Evolutionary conservation across 257 asterid species (phyloP).

Genomic region (Euphrasia confusa): DNA sequence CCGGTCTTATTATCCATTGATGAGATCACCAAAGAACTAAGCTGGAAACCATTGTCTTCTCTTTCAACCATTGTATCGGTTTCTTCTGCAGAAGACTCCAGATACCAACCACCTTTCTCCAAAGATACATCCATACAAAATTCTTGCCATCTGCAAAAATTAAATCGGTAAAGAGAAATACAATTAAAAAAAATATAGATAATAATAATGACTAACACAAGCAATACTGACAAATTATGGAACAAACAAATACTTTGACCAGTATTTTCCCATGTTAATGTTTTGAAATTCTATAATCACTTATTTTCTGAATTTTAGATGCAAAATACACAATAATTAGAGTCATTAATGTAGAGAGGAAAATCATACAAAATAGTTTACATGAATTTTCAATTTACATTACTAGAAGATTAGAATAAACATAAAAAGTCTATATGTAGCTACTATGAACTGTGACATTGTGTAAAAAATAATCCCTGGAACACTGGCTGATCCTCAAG

Average conservation of each 20-base stretch:
- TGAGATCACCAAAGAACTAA: slow-evolving; percentile 28
- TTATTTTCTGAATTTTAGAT: neutral
- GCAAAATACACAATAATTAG: neutral
- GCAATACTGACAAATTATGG: neutral
- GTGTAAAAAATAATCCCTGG: neutral
- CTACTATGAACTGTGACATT: neutral
- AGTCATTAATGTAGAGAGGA: neutral
- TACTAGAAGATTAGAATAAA: neutral
- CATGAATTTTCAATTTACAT: neutral
- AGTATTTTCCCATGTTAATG: neutral
- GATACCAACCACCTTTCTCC: slow-evolving; percentile 76
- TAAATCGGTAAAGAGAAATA: slow-evolving; percentile 14
- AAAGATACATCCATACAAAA: slow-evolving; percentile 68
- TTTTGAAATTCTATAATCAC: too few species aligned
- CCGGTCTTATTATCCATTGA: slow-evolving; percentile 26
- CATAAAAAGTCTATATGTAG: neutral
- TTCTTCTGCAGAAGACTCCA: slow-evolving; percentile 38
- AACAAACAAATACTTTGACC: neutral
- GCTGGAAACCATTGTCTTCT: slow-evolving; percentile 18
- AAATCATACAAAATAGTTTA: neutral
- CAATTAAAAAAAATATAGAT: neutral
- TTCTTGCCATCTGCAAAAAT: slow-evolving; percentile 69
- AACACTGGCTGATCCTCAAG: slow-evolving; percentile 6
- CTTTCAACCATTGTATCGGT: slow-evolving; percentile 25
- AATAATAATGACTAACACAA: neutral